phyloP scores from a whole-genome alignment of 2,329 filamentous ascomycete species.

The Fusarium caatingaense region DNA sequence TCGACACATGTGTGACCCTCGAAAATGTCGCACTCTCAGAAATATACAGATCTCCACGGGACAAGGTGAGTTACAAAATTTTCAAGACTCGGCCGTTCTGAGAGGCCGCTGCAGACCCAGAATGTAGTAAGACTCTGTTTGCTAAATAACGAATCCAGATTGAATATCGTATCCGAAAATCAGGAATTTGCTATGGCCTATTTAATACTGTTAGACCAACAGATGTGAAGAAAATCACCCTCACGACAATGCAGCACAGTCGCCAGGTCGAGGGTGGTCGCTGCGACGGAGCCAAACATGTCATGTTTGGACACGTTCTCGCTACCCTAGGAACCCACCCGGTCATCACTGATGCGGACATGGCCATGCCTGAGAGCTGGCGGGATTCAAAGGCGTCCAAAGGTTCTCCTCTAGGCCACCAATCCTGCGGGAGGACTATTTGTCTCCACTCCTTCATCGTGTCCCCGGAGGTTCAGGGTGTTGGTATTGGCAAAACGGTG shows the following conservation, averaged over 20 bases:
- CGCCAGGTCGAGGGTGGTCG: slow-evolving; percentile 66
- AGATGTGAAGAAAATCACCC: slow-evolving; percentile 59
- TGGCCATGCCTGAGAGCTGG: slow-evolving; percentile 79
- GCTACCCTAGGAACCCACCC: slow-evolving; percentile 74
- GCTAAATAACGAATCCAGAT: slow-evolving; percentile 38
- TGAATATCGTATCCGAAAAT: slow-evolving; percentile 49
- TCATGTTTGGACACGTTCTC: slow-evolving; percentile 82
- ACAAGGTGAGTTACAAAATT: slow-evolving; percentile 59
- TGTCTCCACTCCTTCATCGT: slow-evolving; percentile 87
- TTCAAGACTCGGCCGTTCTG: background rate
- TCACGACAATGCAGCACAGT: slow-evolving; percentile 63
- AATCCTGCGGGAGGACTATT: slow-evolving; percentile 78
- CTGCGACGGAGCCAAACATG: slow-evolving; percentile 52
- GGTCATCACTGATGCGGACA: slow-evolving; percentile 78
- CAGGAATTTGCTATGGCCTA: slow-evolving; percentile 78
- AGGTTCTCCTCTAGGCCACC: slow-evolving; percentile 70
- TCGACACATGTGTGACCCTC: slow-evolving; percentile 68
- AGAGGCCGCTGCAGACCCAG: background rate
- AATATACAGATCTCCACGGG: slow-evolving; percentile 62
- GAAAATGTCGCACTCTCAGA: slow-evolving; percentile 66
- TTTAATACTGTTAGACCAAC: slow-evolving; percentile 73
- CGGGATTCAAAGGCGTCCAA: slow-evolving; percentile 57
- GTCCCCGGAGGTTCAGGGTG: slow-evolving; percentile 77
- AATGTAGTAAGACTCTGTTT: background rate
- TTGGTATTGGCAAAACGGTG: slow-evolving; percentile 78